Evolutionary conservation across 805 yeast species (phyloP).

Genomic region (Blastobotrys attinorum): DNA sequence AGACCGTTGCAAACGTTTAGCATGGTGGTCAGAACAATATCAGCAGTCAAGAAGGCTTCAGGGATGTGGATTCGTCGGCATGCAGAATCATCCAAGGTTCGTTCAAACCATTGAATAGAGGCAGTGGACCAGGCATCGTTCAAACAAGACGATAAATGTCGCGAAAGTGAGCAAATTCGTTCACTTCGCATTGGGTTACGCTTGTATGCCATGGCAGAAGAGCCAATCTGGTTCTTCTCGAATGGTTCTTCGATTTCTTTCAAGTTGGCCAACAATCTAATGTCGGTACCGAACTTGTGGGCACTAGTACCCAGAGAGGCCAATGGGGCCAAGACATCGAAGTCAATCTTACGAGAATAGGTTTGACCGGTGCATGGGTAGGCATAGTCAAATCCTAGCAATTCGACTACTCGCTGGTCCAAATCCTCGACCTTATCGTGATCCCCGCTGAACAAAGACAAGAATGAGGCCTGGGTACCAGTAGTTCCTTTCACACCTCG

Average conservation of each 20-base stretch:
- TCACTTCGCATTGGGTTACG: constrained; percentile 99
- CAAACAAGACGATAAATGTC: constrained; percentile 88
- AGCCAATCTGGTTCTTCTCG: constrained; percentile 97
- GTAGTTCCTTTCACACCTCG: constrained; percentile 99
- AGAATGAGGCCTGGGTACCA: constrained; percentile 96
- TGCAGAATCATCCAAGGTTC: constrained; percentile 97
- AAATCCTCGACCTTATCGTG: constrained; percentile 92
- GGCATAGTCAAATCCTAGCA: constrained; percentile 87
- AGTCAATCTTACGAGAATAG: constrained; percentile 96
- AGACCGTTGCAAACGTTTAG: constrained; percentile 89
- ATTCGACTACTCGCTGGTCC: constrained; percentile 86
- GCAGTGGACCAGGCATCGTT: constrained; percentile 95
- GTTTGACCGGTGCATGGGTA: constrained; percentile 99
- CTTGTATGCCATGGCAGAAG: constrained; percentile 98
- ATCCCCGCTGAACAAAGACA: constrained; percentile 91
- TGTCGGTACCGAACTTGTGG: constrained; percentile 96
- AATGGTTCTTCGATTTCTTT: constrained; percentile 98
- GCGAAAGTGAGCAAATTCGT: constrained; percentile 95
- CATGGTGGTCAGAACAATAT: constrained; percentile 81
- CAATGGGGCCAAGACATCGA: constrained; percentile 86
- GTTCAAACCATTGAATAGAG: constrained; percentile 98
- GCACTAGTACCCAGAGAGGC: constrained; percentile 94
- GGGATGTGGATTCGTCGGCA: constrained; percentile 96
- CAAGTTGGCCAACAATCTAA: constrained; percentile 89
- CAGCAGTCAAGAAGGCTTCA: constrained; percentile 93